Base-by-base conservation (phyloP, 495 filamentous ascomycete species). In the Terfezia boudieri region DNA sequence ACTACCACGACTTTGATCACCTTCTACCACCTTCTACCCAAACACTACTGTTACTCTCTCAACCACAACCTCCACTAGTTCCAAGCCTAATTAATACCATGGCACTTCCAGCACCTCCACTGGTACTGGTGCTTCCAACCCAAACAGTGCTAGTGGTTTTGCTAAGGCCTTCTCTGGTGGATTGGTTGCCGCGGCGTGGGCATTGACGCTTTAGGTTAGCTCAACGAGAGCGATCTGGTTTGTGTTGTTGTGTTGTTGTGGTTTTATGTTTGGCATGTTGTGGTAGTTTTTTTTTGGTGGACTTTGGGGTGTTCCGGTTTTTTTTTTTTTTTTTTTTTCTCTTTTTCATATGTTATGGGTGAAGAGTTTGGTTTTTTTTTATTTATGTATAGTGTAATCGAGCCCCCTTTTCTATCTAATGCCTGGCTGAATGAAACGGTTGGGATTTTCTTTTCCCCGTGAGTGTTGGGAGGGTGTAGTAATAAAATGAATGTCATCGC, bases 1-100 rank as follows among this genome's bases (percentile, higher is more conserved):
- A 58, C 58, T 52, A 59, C 62, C 11, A 65, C 54, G 50, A 57
- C 58, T 17, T 53, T 58, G 22, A 16, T 36, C 9, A 26, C 57
- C n/a, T n/a, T 50, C 7, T 41, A 51, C 58, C 8, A 55, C 11
- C 22, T 58, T 54, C 9, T 17, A n/a, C 7, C 23, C 38, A 8
- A 43, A 52, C 3, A 46, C 53, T 9, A 52, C 51, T 8, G 53
- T 49, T 36, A 20, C 60, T 10, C 12, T 48, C 14, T 50, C 51
- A 5, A 46, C 14, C 12, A n/a, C 16, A 32, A 41, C 32, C 50
- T 10, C 53, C 11, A 12, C 52, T 16, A 52, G 12, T 12, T 32
- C 56, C 36, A n/a, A 43, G n/a, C n/a, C 58, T n/a, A n/a, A n/a
- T n/a, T 2, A 37, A 51, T 9, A 49, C 26, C 22, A 43, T 16